Percentiles rank a stretch among this genome's conserved stretches.
phyloP scores from a whole-genome alignment of 1,139 yeast genomes.

The Saccharomycopsis hybrid region DNA sequence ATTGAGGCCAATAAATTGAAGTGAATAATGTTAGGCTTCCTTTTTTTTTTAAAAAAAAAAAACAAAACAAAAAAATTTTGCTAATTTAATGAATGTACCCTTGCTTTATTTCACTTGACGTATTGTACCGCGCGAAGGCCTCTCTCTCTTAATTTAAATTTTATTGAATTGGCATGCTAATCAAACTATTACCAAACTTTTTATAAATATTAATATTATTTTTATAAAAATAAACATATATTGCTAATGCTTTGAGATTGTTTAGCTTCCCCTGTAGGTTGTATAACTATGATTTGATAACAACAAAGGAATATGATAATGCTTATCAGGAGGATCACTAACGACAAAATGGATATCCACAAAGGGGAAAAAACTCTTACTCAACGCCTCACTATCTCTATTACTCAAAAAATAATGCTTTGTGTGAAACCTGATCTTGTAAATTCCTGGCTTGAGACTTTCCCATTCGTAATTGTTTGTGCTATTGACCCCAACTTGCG shows the following conservation, averaged over 20 bases:
- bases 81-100: background rate
- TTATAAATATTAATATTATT: too few relatives aligned
- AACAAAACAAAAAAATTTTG: background rate
- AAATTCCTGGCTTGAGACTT: conserved; percentile 48
- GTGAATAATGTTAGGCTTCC: background rate
- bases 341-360: conserved; percentile 72
- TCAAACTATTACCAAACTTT: background rate
- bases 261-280: conserved; percentile 75
- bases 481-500: conserved; percentile 34
- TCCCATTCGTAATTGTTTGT: conserved; percentile 35
- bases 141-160: too few relatives aligned
- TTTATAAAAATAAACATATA: too few relatives aligned
- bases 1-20: conserved; percentile 8
- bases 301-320: conserved; percentile 81
- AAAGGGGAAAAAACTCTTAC: conserved; percentile 66
- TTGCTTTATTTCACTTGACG: too few relatives aligned
- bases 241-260: background rate
- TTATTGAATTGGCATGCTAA: too few relatives aligned
- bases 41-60: background rate
- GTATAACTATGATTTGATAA: conserved; percentile 80
- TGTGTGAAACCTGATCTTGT: conserved; percentile 71
- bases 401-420: conserved; percentile 43
- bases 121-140: too few relatives aligned
- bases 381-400: conserved; percentile 22
- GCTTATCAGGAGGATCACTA: conserved; percentile 60